Evolutionary conservation across 148 eudicot genomes (phyloP).

Genomic region (Chenopodium quinoa): DNA sequence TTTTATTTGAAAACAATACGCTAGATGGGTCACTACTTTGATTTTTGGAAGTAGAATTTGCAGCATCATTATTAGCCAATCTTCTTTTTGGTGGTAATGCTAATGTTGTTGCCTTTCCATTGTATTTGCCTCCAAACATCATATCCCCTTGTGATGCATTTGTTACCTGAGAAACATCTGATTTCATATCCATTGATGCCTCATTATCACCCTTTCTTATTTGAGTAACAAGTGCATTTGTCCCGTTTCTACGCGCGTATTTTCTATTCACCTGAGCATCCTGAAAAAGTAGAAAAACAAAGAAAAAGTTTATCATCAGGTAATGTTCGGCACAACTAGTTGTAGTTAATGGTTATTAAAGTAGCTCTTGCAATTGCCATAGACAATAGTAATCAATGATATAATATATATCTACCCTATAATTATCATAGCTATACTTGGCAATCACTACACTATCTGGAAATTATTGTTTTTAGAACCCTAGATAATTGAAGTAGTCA

Average conservation of each 20-base stretch:
- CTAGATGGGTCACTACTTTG: slow-evolving; percentile 30
- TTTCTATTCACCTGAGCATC: slow-evolving; percentile 37
- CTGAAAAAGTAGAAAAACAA: slow-evolving; percentile 17
- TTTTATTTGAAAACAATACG: slow-evolving; percentile 22
- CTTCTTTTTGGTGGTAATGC: slow-evolving; percentile 32
- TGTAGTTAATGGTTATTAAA: too few species aligned
- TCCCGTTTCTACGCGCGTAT: slow-evolving; percentile 38
- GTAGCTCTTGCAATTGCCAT: too few species aligned
- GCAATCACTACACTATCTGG: too few species aligned
- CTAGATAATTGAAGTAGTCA: too few species aligned
- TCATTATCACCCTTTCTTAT: slow-evolving; percentile 38
- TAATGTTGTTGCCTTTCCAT: slow-evolving; percentile 29
- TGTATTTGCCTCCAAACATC: slow-evolving; percentile 32
- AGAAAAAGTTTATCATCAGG: background rate
- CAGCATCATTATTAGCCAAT: slow-evolving; percentile 24
- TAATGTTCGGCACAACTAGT: too few species aligned
- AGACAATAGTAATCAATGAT: too few species aligned
- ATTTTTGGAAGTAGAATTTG: slow-evolving; percentile 27
- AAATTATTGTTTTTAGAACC: too few species aligned
- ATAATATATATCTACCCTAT: too few species aligned
- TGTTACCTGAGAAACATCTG: slow-evolving; percentile 57
- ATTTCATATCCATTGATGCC: slow-evolving; percentile 47
- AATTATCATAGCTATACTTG: too few species aligned
- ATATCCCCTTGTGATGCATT: slow-evolving; percentile 60
- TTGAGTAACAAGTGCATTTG: slow-evolving; percentile 31